phyloP scores from a whole-genome alignment of 2,329 filamentous ascomycete genomes.

The Xylariaceae sp. region DNA sequence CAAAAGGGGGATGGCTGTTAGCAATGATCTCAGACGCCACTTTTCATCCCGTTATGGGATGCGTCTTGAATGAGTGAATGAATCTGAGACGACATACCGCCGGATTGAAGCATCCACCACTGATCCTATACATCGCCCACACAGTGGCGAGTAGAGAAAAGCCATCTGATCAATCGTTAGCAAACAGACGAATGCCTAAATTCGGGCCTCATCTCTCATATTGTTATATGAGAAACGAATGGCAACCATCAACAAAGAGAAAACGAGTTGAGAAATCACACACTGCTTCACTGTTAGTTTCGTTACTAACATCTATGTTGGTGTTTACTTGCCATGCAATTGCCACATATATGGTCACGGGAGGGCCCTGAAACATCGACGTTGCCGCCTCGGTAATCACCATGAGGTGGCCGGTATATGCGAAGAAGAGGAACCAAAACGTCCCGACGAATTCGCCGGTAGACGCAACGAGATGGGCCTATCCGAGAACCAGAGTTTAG shows the following conservation, averaged over 20 bases:
- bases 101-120: conserved; percentile 40
- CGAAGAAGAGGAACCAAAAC: conserved; percentile 41
- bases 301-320: too few relatives aligned
- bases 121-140: conserved; percentile 47
- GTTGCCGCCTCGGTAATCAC: conserved; percentile 20
- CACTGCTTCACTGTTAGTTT: conserved; percentile 8
- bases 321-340: conserved; percentile 32
- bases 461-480: conserved; percentile 35
- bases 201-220: background rate
- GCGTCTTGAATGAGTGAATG: background rate
- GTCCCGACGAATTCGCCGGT: conserved; percentile 41
- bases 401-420: conserved; percentile 34
- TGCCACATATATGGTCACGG: conserved; percentile 36
- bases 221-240: background rate
- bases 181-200: background rate
- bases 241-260: background rate
- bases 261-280: background rate
- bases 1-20: background rate
- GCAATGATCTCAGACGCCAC: background rate
- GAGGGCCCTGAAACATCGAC: conserved; percentile 18
- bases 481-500: conserved; percentile 16
- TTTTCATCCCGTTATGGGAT: background rate
- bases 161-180: conserved; percentile 23
- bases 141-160: conserved; percentile 43
- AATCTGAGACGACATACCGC: conserved; percentile 28